phyloP scores from a whole-genome alignment of 192 early-diverging fungal species.

The Coemansia sp. region DNA sequence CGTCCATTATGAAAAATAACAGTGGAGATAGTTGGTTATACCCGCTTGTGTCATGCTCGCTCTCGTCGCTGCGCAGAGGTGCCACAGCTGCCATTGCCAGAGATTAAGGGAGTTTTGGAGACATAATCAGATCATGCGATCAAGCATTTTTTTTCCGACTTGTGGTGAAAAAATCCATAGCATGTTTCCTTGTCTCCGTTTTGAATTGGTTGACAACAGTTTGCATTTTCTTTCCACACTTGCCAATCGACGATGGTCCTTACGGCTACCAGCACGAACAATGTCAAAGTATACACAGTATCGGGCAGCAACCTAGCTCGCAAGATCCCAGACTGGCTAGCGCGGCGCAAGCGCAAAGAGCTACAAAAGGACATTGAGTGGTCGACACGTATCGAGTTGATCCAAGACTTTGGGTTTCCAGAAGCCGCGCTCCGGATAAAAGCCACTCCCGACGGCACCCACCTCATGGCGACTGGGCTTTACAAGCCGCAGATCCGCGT shows the following conservation, averaged over 20 bases:
- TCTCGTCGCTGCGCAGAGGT: neutral
- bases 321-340: constrained; percentile 92
- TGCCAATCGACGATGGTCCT: constrained; percentile 60
- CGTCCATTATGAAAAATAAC: constrained; percentile 8
- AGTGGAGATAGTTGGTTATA: neutral
- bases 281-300: constrained; percentile 89
- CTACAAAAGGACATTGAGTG: constrained; percentile 88
- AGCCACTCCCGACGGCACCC: constrained; percentile 80
- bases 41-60: neutral
- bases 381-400: constrained; percentile 87
- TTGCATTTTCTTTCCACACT: too few relatives aligned
- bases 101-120: neutral
- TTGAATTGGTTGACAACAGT: neutral
- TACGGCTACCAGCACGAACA: constrained; percentile 84
- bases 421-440: constrained; percentile 85
- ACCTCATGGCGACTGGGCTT: constrained; percentile 92
- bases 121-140: constrained; percentile 14
- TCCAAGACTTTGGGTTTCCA: constrained; percentile 99
- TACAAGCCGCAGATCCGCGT: constrained; percentile 98
- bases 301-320: constrained; percentile 70
- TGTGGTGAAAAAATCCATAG: neutral
- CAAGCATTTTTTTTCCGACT: constrained; percentile 10
- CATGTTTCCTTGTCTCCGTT: neutral
- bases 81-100: neutral
- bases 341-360: constrained; percentile 76